phyloP scores from a whole-genome alignment of 169 alveolate species.

The Plasmodium blacklocki region DNA sequence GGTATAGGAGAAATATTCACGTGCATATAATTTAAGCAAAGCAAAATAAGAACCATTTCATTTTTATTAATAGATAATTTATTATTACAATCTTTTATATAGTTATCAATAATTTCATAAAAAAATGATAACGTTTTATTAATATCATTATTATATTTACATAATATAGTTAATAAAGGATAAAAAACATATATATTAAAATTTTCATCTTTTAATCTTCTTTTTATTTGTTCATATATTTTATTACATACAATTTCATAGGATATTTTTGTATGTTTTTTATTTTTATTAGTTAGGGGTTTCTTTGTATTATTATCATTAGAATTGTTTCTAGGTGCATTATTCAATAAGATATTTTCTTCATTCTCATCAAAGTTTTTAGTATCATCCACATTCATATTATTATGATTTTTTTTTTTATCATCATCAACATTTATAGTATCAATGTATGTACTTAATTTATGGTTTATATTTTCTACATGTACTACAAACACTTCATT shows the following conservation, averaged over 20 bases:
- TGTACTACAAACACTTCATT: conserved; percentile 35
- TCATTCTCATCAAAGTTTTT: not conserved
- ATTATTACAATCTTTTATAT: conserved; percentile 35
- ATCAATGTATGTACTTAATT: not conserved
- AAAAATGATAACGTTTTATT: conserved; percentile 51
- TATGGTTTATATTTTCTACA: not conserved
- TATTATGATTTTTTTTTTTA: not conserved
- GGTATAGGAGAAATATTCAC: conserved; percentile 48
- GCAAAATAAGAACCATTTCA: conserved; percentile 53
- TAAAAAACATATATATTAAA: conserved; percentile 65
- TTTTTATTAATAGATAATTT: conserved; percentile 32
- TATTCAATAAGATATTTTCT: too few species aligned
- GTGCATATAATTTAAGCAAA: conserved; percentile 73
- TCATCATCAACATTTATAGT: not conserved
- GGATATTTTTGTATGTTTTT: not conserved
- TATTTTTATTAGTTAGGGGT: not conserved
- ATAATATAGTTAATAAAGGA: conserved; percentile 53
- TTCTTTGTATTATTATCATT: too few species aligned
- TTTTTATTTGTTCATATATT: conserved; percentile 44
- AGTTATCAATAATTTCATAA: conserved; percentile 26
- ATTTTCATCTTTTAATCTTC: conserved; percentile 25
- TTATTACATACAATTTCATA: conserved; percentile 36
- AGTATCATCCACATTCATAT: not conserved
- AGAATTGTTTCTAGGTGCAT: too few species aligned
- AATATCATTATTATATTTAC: conserved; percentile 71